Base-by-base conservation (phyloP, 2,329 filamentous ascomycete species). In the Nemania diffusa region DNA sequence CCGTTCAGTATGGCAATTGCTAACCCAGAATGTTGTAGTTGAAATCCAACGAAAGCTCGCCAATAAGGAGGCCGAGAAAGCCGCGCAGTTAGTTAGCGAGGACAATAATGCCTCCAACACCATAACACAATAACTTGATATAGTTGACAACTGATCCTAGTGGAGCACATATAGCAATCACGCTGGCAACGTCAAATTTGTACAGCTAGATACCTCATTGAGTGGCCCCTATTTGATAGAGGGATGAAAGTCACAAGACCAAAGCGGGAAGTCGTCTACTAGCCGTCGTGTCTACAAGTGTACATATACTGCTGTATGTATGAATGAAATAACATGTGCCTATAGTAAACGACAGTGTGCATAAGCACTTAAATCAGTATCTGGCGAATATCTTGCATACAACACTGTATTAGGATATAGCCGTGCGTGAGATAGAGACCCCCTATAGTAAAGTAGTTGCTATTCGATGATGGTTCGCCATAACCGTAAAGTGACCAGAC, bases 11-110 rank as follows among this genome's bases (percentile, higher is more conserved):
- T 27, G 20, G 17, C 11, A 1, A 27, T 34, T 42, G 17, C 65
- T 68, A 57, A 68, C 29, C 2, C 24, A 24, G 6, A 44, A 15
- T 29, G 13, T n/a, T 34, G 7, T n/a, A 68, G 66, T 69, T 40
- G 15, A 0, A 3, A 63, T 62, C 46, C 20, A 26, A 8, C 68
- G 65, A n/a, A 60, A 64, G 50, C 26, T 63, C 15, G 67, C 63
- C 8, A 15, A 27, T 3, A 17, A n/a, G 56, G 73, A 80, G 71
- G 74, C 51, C 2, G 44, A 64, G 46, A 67, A 29, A n/a, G 24
- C 22, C 2, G 15, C 34, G 13, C 17, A 26, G 11, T 48, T 46
- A 24, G 11, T 2, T 1, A 55, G 27, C 5, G 17, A 55, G 1
- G 37, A 50, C 0, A 3, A 48, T 2, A 20, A 3, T 20, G 24